Evolutionary conservation across 768 basidiomycete species (phyloP), one percentile per base, ranked within the genome.

Genomic region (Lentinus tigrinus): DNA sequence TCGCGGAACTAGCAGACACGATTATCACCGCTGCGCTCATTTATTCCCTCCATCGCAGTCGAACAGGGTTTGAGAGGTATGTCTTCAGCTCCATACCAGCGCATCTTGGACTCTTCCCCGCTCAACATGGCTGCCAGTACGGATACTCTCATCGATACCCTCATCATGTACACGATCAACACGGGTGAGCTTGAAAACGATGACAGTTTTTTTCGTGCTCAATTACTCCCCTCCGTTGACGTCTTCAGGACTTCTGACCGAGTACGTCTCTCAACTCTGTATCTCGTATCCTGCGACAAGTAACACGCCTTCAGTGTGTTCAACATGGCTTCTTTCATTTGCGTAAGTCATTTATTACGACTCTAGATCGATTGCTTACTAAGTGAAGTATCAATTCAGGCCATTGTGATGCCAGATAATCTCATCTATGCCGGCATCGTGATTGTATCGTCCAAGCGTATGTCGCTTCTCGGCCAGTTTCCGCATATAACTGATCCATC

Each of bases 151-250:
- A 58, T 58, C 43, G 57, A 58, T 46, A 16, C 52, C 36, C 27
- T 58, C 51, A 58, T 53, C 46, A 39, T 58, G 44, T 58, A 58
- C n/a, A 27, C 57, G 14, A 53, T 58, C 34, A 58, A 58, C 46
- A 58, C 50, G 13, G 57, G 57, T 40, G 7, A 27, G 50, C n/a
- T 24, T 3, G 16, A 14, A 38, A 19, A 31, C 5, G 3, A 4
- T 21, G 13, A n/a, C 14, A n/a, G n/a, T n/a, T 19, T n/a, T n/a
- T n/a, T n/a, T n/a, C n/a, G n/a, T 42, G 14, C 40, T 42, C n/a
- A 42, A 16, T 42, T 42, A n/a, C n/a, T n/a, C 6, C 40, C 7
- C 6, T 42, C 7, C 21, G 9, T 17, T 8, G 14, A 17, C 44
- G 4, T 46, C 23, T 23, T 6, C 24, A 57, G 56, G 56, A 10